Evolutionary conservation across 371 early-diverging fungal genomes (phyloP).

Genomic region (Funneliformis caledonium): DNA sequence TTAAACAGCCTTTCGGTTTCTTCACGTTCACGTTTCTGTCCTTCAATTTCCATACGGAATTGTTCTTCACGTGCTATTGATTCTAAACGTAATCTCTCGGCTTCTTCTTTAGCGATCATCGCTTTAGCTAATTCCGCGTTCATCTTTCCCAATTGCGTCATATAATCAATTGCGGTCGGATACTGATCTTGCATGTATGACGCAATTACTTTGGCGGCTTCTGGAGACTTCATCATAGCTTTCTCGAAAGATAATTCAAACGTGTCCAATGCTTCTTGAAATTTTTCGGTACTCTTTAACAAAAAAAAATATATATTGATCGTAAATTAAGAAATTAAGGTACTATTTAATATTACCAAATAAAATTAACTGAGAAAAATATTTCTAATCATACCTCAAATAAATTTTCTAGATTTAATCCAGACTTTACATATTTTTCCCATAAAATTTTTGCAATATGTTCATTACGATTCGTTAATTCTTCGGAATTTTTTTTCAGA

Average conservation of each 20-base stretch:
- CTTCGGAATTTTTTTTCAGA: slow-evolving; percentile 15
- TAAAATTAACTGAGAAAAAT: not conserved
- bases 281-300: not conserved
- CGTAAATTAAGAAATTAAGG: too few relatives aligned
- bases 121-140: not conserved
- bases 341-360: not conserved
- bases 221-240: not conserved
- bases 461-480: not conserved
- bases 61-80: not conserved
- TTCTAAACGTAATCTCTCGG: not conserved
- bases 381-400: not conserved
- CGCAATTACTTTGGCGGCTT: not conserved
- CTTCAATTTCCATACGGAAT: not conserved
- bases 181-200: slow-evolving; percentile 1
- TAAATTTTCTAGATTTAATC: not conserved
- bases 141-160: not conserved
- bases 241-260: not conserved
- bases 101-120: not conserved
- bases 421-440: not conserved
- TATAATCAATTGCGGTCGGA: not conserved
- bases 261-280: not conserved
- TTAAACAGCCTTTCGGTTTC: not conserved
- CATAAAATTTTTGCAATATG: not conserved
- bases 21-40: not conserved
- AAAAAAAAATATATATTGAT: not conserved